Base-by-base conservation (phyloP, 192 early-diverging fungal species). In the Spizellomyces sp. region DNA sequence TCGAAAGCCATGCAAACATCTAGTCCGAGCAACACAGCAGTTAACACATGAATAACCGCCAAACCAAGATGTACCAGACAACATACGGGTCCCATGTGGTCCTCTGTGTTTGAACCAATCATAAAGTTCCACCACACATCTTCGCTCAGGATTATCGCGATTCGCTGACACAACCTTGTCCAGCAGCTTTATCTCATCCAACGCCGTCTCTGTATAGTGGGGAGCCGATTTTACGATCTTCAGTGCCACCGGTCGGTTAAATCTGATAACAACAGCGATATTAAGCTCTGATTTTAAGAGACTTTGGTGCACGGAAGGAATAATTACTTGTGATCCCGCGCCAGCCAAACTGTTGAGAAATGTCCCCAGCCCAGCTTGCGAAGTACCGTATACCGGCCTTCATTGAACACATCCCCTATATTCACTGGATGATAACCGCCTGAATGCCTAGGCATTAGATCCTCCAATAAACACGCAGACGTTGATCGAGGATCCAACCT, bases 301-400 rank as follows among this genome's bases (percentile, higher is more conserved):
- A 36, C 27, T 36, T 36, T 36, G 3, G 27, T 36, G 27, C 27
- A 36, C 27, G 27, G 3, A 36, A 36, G 27, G 27, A 36, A 36
- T 3, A 36, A 36, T 64, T 83, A 89, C 86, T 83, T 80, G 66
- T 75, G 75, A 76, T 98, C 95, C 60, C 85, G 82, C 10, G 90
- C 93, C 56, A 99, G 87, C 96, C 96, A 99, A 8, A 99, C 96
- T 0, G 96, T 99, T 27, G 94, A 95, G 71, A 99, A 99, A 70
- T 99, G 96, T 14, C 96, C 96, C 96, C 96, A 99, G 15, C 96
- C 96, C 45, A 99, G 88, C 77, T 99, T 99, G 66, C 92, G 87
- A 48, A 96, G 73, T 21, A 97, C 84, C n/a, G 76, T 81, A 79
- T 99, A 99, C 21, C 91, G 87, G 7, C 85, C 83, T 12, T 90